A percentile compares a stretch with the other conserved stretches of the same genome.
Conservation (phyloP, 108 stramenopile genomes). For the Pseudonitzschia delicatissima region DNA sequence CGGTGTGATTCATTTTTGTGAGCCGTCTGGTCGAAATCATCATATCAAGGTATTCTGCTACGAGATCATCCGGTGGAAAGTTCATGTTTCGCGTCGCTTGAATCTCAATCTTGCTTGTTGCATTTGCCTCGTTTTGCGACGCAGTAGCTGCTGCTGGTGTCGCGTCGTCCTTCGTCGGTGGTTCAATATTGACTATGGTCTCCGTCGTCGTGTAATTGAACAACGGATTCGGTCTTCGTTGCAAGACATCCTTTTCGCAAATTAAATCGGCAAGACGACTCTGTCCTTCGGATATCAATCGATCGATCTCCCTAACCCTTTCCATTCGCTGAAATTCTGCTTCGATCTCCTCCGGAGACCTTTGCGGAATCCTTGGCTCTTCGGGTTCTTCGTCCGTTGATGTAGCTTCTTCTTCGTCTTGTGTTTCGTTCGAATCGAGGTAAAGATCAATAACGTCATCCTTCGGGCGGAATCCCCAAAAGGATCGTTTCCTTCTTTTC, state of each 20-base stretch:
- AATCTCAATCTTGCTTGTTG: conserved; percentile 15
- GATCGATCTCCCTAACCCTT: conserved; percentile 77
- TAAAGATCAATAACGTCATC: background rate
- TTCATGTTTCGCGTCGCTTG: conserved; percentile 56
- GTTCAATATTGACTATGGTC: background rate
- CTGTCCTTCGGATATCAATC: conserved; percentile 53
- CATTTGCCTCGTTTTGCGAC: background rate
- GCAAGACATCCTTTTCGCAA: conserved; percentile 82
- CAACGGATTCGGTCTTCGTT: conserved; percentile 79
- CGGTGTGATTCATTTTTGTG: conserved; percentile 77
- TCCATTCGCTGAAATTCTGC: conserved; percentile 47
- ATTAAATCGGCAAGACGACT: conserved; percentile 58
- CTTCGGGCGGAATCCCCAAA: conserved; percentile 4
- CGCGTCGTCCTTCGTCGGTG: conserved; percentile 16
- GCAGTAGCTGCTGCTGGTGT: conserved; percentile 5
- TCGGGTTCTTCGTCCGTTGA: conserved; percentile 4
- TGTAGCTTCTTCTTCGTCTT: background rate
- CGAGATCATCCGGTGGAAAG: conserved; percentile 77
- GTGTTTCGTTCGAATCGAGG: background rate
- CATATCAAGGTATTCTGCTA: conserved; percentile 83
- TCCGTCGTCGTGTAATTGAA: conserved; percentile 69
- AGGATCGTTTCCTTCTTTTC: conserved; percentile 11
- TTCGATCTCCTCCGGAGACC: conserved; percentile 16
- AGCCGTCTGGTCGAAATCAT: conserved; percentile 59
- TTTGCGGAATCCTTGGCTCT: conserved; percentile 10